Percentiles rank a stretch among this genome's conserved stretches.
Conservation (phyloP, 1,284 basidiomycete species). For the Ceratobasidium sp. region DNA sequence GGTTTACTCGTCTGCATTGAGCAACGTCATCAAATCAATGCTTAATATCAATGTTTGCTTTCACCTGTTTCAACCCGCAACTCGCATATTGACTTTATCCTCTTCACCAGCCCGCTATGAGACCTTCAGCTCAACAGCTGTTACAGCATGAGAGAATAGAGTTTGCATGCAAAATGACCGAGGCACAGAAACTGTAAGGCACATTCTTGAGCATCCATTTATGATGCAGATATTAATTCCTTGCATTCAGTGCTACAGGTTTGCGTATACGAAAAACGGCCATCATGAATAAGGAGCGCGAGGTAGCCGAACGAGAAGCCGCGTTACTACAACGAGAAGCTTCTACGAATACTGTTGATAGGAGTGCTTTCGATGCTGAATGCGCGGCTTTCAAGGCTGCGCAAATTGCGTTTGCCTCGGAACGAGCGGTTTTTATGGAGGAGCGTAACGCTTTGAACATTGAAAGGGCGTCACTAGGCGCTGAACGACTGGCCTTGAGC, state of each 20-base stretch:
- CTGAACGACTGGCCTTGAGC: slow-evolving; percentile 55
- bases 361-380: slow-evolving; percentile 23
- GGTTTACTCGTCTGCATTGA: slow-evolving; percentile 76
- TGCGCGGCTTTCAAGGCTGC: slow-evolving; percentile 29
- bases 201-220: background rate
- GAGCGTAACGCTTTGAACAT: slow-evolving; percentile 39
- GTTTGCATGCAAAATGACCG: slow-evolving; percentile 72
- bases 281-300: slow-evolving; percentile 49
- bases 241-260: background rate
- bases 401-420: slow-evolving; percentile 25
- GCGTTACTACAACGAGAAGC: slow-evolving; percentile 62
- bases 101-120: slow-evolving; percentile 70
- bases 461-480: slow-evolving; percentile 36
- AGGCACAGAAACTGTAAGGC: slow-evolving; percentile 79
- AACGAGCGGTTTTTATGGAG: slow-evolving; percentile 40
- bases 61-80: slow-evolving; percentile 11
- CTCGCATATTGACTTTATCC: background rate
- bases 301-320: slow-evolving; percentile 59
- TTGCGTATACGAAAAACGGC: slow-evolving; percentile 63
- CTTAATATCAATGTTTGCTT: slow-evolving; percentile 77
- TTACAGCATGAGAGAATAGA: slow-evolving; percentile 78
- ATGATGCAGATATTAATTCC: background rate
- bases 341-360: slow-evolving; percentile 54
- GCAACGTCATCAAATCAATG: slow-evolving; percentile 84
- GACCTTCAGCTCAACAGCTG: slow-evolving; percentile 79